Evolutionary conservation across 176 grass and related monocot species (phyloP), one percentile per base, ranked within the genome.

Genomic region (Avena sativa): DNA sequence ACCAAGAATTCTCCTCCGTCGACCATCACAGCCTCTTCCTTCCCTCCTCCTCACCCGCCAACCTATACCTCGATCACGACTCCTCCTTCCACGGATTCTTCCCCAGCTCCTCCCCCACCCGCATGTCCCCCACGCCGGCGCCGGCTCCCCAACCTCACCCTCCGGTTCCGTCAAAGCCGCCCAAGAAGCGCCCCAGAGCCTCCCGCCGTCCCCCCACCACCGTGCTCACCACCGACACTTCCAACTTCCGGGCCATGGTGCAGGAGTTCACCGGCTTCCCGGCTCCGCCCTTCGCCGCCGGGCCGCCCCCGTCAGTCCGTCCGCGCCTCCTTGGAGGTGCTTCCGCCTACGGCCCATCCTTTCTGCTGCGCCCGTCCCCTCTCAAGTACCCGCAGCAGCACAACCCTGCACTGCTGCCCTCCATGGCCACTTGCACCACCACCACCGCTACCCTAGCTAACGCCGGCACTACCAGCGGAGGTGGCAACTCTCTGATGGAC

Each of bases 241-340:
- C 97, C 66, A 99, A 99, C 84, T 99, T 99, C 82, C 97, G 94
- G 62, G 92, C 94, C 89, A 96, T 99, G 97, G 97, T 99, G 69
- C 97, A 99, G 81, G 94, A 99, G 94, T 99, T 99, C 90, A 99
- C 97, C 20, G 97, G 97, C 55, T 99, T 99, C 81, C 97, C 94
- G 3, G 72, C 92, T n/a, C 86, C 97, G 23, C 90, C 90, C 61
- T 95, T 93, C 56, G 91, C 90, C 23, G 81, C 85, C 19, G 66
- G 87, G 14, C 81, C 74, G 6, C 89, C 91, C 19, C 84, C 86
- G 9, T 49, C 85, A 83, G 87, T 89, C 28, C 92, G 90, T 65
- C 89, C 90, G 9, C 90, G 71, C 36, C 88, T 89, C 70, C 72
- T 89, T 60, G 89, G 79, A 9, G 74, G 79, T 16, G 2, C 76